A percentile compares a stretch with the other conserved stretches of the same genome.
phyloP scores from a whole-genome alignment of 2,329 filamentous ascomycete species.

The Trichoderma sp. region DNA sequence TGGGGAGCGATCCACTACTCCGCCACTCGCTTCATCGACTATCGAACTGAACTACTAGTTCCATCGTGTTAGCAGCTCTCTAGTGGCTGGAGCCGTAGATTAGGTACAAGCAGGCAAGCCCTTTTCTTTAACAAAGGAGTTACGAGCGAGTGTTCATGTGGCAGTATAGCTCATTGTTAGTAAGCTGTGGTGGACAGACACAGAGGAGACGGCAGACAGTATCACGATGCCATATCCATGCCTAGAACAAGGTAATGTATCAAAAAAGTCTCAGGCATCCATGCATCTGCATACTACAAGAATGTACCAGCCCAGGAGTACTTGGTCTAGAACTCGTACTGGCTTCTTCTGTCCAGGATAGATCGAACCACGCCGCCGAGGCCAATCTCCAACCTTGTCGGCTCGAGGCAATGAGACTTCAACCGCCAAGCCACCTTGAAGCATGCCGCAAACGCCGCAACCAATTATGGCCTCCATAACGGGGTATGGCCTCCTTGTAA shows the following conservation, averaged over 20 bases:
- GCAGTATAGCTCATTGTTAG: not conserved
- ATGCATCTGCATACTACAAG: not conserved
- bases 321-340: not conserved
- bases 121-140: not conserved
- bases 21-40: not conserved
- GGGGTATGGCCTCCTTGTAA: constrained; percentile 9
- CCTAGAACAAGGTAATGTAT: not conserved
- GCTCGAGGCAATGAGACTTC: constrained; percentile 1
- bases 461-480: not conserved
- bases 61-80: not conserved
- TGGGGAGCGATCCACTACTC: not conserved
- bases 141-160: not conserved
- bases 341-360: not conserved
- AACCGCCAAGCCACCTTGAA: constrained; percentile 12
- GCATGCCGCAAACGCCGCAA: constrained; percentile 2
- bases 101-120: not conserved
- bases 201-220: not conserved
- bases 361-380: not conserved
- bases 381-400: not conserved
- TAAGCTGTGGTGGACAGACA: not conserved
- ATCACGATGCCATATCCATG: not conserved
- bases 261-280: not conserved
- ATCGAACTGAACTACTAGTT: not conserved
- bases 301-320: not conserved
- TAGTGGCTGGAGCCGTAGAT: not conserved